These are phyloP conservation scores for Aureobasidium pullulans DNA, from an alignment of 2,329 filamentous ascomycete species.

Conservation along the genomic window DNA sequence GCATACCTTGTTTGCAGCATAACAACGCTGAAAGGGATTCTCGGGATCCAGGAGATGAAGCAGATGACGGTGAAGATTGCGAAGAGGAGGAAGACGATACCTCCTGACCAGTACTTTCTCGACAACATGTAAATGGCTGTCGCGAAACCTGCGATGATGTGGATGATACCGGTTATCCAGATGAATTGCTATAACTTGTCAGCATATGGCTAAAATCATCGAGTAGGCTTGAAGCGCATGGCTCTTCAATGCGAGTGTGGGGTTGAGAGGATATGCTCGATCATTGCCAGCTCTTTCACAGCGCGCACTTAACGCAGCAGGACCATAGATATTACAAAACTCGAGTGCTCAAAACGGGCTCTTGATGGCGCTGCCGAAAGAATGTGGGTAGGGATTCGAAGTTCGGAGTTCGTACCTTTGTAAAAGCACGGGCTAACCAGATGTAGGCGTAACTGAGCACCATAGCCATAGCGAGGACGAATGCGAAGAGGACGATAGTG, in stretches of 20 bases:
- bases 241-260: no score
- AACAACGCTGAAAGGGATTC: constrained; percentile 84
- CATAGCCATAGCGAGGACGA: constrained; percentile 66
- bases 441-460: constrained; percentile 73
- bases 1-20: constrained; percentile 65
- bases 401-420: constrained; percentile 12
- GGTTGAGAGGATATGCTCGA: no score
- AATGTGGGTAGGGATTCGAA: background rate
- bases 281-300: background rate
- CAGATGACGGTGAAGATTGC: constrained; percentile 70
- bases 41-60: constrained; percentile 81
- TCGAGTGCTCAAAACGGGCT: no score
- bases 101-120: constrained; percentile 69
- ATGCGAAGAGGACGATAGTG: constrained; percentile 77
- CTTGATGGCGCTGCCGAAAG: background rate
- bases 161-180: constrained; percentile 84
- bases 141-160: constrained; percentile 75
- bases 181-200: constrained; percentile 65
- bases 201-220: constrained; percentile 5
- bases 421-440: constrained; percentile 61
- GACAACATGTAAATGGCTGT: constrained; percentile 82
- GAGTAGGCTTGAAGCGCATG: background rate
- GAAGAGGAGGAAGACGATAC: constrained; percentile 81
- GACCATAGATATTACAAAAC: no score
- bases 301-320: background rate